Evolutionary conservation across 192 early-diverging fungal genomes (phyloP), one percentile per base, ranked within the genome.

Genomic region (Coemansia sp.): DNA sequence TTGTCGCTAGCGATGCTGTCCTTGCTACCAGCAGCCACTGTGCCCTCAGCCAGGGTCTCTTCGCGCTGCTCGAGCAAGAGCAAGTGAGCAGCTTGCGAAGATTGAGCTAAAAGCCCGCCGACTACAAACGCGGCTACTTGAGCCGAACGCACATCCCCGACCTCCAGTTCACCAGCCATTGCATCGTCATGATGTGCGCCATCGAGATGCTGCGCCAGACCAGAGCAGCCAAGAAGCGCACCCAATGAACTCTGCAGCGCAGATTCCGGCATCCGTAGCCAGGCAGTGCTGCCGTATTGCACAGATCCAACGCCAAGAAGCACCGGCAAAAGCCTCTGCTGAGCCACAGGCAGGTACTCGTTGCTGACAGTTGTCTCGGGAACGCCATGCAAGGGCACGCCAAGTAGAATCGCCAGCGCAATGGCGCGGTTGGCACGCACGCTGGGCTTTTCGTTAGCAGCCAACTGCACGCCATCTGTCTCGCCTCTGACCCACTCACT

Each of bases 371-470:
- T 71, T 24, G 78, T 80, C 31, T 74, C 78, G 12, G 78, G 65
- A 53, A 80, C 78, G 20, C 78, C 78, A 43, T 80, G 78, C 64
- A 80, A 15, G 34, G 78, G 78, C 38, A 80, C 43, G 3, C 78
- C 78, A n/a, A 80, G 72, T 65, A 74, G 40, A 20, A 80, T 50
- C 2, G 69, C 78, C 62, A 80, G 68, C 11, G 78, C 72, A 34
- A 71, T 69, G 4, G 53, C 22, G 12, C 69, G 68, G 53, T 67
- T 71, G 3, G 72, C 69, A 8, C 73, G 64, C 46, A 80, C 31
- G 13, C 44, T 46, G 31, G 73, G 66, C 22, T 65, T 65, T 29
- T 80, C 69, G 34, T 69, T 68, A 41, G 72, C 72, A 12, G 72
- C 64, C 20, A 66, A 65, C 5, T 55, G 34, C 39, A 57, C 43